Evolutionary conservation across 1,139 yeast genomes (phyloP), one percentile per base, ranked within the genome.

Genomic region (Hansenula anomala): DNA sequence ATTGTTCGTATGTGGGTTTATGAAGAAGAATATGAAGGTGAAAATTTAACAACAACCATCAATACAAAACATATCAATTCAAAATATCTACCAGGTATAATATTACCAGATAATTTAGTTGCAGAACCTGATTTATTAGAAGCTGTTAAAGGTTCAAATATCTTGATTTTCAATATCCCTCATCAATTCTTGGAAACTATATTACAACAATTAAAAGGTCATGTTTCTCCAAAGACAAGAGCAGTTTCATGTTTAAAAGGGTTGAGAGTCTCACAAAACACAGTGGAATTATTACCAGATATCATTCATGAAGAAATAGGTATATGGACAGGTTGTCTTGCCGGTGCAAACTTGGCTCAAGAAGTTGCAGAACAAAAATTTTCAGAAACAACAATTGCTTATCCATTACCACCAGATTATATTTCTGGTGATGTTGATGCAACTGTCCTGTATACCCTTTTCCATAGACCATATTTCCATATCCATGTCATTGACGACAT

Each of bases 391-490:
- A 87, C 97, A 15, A 84, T 90, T 45, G 97, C 96, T 13, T 90
- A 87, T 69, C 79, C 78, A 41, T 54, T 72, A 16, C 95, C 96
- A 31, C 59, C 60, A 19, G 87, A 85, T 63, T 80, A 67, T 67
- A 34, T 47, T 45, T 69, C 73, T 56, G 95, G 95, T 45, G 71
- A 89, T 57, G 78, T 87, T 41, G 94, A 84, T 58, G 78, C 78
- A 48, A 64, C 58, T 42, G 73, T 81, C 28, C 68, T 87, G 52
- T 84, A 81, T 65, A 76, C 78, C 43, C 71, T 87, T 42, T 89
- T 90, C 82, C 96, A 90, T 72, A 80, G 97, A 67, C 87, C 94
- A 25, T 90, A 90, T 69, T 90, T 90, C 83, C 97, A 90, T 64
- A 96, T 90, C 38, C 75, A 82, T 56, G 94, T 89, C 42, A 77